Evolutionary conservation across 2,329 filamentous ascomycete genomes (phyloP).

Genomic region (Pleomassaria siparia): DNA sequence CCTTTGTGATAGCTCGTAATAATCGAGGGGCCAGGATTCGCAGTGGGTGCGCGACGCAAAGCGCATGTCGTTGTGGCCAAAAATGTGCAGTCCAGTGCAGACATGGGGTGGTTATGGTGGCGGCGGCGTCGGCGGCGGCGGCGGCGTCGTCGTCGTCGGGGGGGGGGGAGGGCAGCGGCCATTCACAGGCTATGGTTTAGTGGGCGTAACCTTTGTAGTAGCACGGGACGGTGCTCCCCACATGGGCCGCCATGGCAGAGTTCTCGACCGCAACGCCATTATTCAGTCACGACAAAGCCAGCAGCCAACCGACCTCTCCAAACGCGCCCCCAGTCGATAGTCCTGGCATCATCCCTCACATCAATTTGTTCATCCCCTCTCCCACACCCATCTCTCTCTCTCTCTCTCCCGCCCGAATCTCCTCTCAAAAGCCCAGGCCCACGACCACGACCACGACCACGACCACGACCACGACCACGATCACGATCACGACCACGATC

Average conservation of each 20-base stretch:
- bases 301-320: not conserved
- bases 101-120: no score
- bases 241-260: constrained; percentile 18
- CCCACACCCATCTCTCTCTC: no score
- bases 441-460: no score
- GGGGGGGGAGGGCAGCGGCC: constrained; percentile 4
- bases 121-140: not conserved
- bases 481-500: no score
- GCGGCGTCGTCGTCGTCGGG: not conserved
- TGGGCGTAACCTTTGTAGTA: no score
- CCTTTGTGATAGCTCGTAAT: constrained; percentile 18
- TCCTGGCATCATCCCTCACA: no score
- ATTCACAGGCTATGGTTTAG: constrained; percentile 15
- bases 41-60: not conserved
- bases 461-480: no score
- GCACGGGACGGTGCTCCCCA: constrained; percentile 17
- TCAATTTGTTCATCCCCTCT: no score
- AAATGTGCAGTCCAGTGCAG: not conserved
- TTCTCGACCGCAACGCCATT: constrained; percentile 22
- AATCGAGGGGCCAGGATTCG: constrained; percentile 25
- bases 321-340: no score
- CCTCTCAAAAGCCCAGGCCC: no score
- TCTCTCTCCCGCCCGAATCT: no score
- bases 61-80: not conserved
- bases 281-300: constrained; percentile 40